Base-by-base conservation (phyloP, 2,329 filamentous ascomycete genomes). In the Zymoseptoria pseudotritici region DNA sequence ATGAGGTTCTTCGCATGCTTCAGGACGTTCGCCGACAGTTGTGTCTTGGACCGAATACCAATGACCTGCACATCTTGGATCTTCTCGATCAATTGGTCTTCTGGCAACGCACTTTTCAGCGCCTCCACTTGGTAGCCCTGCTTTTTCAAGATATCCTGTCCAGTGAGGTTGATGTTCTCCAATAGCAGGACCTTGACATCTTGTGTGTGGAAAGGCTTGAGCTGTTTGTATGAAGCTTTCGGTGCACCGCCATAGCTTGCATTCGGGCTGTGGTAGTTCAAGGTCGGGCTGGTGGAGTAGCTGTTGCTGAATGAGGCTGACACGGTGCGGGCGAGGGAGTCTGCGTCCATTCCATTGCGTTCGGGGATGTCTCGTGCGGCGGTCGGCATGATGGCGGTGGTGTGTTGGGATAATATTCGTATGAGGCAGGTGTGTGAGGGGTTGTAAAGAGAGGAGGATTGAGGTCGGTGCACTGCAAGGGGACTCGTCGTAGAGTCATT, bases 41-140 rank as follows among this genome's bases (percentile, higher is more conserved):
- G 96, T 36, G 94, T 99, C 81, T 99, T 99, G 61, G 93, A 97
- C 66, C 94, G 90, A 70, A 99, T 97, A 66, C 94, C 94, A 73
- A 99, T 94, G 70, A 97, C 94, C 73, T 99, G 94, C 26, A 97
- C 90, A 73, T 97, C 89, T 63, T 91, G 96, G 72, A 99, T 99
- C 83, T 96, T 99, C 79, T 96, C 88, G 73, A 99, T 96, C 69
- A 99, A 84, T 78, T 97, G 83, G 68, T 94, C 91, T 74, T 99
- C 94, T 0, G 91, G 87, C 59, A 99, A 79, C 36, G 92, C 96
- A 65, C 85, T 87, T 80, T 97, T 99, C 66, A 93, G 78, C 55
- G 86, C 84, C 77, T 99, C 94, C 36, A 99, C 94, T 77, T 99
- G 94, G 75, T 99, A 99, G 61, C 94, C 94, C 77, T 99, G 92